Percentiles rank a stretch among this genome's conserved stretches.
These are phyloP conservation scores for Candida pseudoviswanathii DNA, from an alignment of 1,139 yeast genomes.

Conservation along the genomic window DNA sequence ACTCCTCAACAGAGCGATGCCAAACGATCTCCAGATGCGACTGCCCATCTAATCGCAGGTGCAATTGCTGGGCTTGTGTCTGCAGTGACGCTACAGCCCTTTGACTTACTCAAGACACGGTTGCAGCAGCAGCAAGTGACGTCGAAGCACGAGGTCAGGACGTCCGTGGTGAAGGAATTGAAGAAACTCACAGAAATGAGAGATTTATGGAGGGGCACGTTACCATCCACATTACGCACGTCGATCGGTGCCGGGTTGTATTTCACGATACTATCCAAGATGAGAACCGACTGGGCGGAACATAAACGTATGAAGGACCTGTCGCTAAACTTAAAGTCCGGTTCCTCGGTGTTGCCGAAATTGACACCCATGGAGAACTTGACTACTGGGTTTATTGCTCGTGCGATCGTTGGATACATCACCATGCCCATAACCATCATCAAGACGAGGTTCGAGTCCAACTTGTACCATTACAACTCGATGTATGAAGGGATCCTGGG, in stretches of 20 bases:
- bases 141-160: constrained; percentile 40
- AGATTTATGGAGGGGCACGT: constrained; percentile 89
- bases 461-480: constrained; percentile 68
- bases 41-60: constrained; percentile 73
- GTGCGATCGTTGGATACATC: constrained; percentile 80
- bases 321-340: constrained; percentile 11
- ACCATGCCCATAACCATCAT: constrained; percentile 99
- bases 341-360: constrained; percentile 59
- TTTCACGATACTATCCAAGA: constrained; percentile 66
- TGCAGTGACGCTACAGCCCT: constrained; percentile 81
- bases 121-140: constrained; percentile 68
- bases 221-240: constrained; percentile 87
- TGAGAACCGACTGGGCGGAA: constrained; percentile 56
- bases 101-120: constrained; percentile 87
- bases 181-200: constrained; percentile 46
- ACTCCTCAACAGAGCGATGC: not conserved
- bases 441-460: constrained; percentile 86
- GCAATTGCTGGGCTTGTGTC: constrained; percentile 86
- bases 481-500: constrained; percentile 61
- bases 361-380: constrained; percentile 72
- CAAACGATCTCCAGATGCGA: constrained; percentile 18
- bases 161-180: constrained; percentile 44
- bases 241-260: constrained; percentile 91
- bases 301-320: constrained; percentile 20
- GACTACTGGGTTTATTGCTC: constrained; percentile 72